These are phyloP conservation scores for Abrus pulchellus DNA, from an alignment of 306 rosid genomes.

Conservation along the genomic window DNA sequence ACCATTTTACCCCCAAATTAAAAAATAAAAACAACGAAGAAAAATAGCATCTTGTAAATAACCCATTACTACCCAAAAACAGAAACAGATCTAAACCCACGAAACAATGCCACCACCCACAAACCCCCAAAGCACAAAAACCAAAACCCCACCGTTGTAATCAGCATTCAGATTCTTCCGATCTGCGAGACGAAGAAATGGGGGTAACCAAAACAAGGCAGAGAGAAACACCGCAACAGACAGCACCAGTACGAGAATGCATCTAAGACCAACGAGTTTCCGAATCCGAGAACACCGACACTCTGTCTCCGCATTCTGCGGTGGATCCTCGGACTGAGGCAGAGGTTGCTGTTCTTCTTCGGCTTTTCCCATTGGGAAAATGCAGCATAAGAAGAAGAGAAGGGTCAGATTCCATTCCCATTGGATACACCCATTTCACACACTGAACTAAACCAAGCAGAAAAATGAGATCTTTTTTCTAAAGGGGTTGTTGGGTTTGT, in stretches of 20 bases:
- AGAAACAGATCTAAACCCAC: conserved; percentile 62
- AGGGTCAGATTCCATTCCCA: conserved; percentile 59
- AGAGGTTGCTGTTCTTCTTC: conserved; percentile 63
- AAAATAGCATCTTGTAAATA: too few relatives aligned
- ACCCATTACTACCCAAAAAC: not conserved
- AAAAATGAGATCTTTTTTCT: not conserved
- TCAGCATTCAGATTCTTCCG: conserved; percentile 61
- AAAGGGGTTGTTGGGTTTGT: not conserved
- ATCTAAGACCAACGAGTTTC: conserved; percentile 66
- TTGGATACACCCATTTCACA: conserved; percentile 55
- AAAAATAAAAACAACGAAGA: not conserved
- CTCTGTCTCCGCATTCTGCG: conserved; percentile 55
- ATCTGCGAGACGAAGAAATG: conserved; percentile 73
- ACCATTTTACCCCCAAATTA: conserved; percentile 17
- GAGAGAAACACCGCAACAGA: conserved; percentile 80
- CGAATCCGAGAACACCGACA: conserved; percentile 62
- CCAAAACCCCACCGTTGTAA: conserved; percentile 63
- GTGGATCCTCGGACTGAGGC: conserved; percentile 54
- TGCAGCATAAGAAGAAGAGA: conserved; percentile 56
- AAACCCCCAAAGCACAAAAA: conserved; percentile 24
- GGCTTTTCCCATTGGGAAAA: conserved; percentile 80
- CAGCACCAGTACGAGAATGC: conserved; percentile 70
- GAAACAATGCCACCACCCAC: conserved; percentile 53
- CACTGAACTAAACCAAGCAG: not conserved
- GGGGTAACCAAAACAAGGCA: conserved; percentile 87